phyloP scores from a whole-genome alignment of 2,329 filamentous ascomycete genomes.

The Aspergillus pseudoglaucus region DNA sequence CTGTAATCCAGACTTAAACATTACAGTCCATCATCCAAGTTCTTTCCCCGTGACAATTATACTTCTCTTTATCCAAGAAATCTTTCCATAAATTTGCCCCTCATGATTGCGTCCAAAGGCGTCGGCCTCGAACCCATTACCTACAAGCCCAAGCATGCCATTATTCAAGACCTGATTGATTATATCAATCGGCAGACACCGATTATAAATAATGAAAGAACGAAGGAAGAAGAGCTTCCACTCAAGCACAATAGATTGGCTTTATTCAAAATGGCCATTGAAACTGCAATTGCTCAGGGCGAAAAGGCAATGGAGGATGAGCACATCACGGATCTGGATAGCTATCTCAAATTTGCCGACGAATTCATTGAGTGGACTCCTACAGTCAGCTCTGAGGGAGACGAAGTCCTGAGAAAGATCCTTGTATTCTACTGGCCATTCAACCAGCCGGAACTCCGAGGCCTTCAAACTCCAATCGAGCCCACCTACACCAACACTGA shows the following conservation, averaged over 20 bases:
- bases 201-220: neutral
- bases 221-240: neutral
- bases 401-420: conserved; percentile 6
- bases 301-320: neutral
- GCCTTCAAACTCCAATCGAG: conserved; percentile 4
- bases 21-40: conserved; percentile 1
- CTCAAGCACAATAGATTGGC: neutral
- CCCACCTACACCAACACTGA: neutral
- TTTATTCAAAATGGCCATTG: neutral
- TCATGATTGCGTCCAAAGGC: neutral
- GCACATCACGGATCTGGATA: conserved; percentile 3
- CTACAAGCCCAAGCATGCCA: conserved; percentile 1
- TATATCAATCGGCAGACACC: neutral
- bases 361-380: conserved; percentile 6
- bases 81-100: neutral
- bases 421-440: conserved; percentile 8
- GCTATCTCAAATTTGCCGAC: conserved; percentile 5
- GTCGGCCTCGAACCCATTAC: neutral
- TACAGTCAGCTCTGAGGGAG: neutral
- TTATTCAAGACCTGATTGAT: conserved; percentile 1
- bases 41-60: neutral
- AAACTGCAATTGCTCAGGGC: neutral
- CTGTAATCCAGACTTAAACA: neutral
- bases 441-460: conserved; percentile 6
- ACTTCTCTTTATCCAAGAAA: conserved; percentile 1